These are phyloP conservation scores for Erigeron canadensis DNA, from an alignment of 129 eudicot species.

Conservation along the genomic window DNA sequence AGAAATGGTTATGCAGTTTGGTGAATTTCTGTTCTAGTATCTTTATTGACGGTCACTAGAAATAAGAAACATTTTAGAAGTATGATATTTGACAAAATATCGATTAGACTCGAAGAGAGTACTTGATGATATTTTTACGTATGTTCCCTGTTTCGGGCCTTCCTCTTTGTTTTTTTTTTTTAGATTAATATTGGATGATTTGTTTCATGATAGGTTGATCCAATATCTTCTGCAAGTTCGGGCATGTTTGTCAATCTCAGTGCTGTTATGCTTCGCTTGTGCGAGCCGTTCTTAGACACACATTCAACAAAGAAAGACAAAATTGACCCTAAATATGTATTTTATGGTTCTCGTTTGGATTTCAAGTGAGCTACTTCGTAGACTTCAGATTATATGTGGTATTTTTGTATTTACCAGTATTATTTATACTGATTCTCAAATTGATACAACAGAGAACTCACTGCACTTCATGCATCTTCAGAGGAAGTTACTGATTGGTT, in stretches of 20 bases:
- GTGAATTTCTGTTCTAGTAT: background rate
- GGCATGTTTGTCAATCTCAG: constrained; percentile 98
- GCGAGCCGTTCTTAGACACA: constrained; percentile 92
- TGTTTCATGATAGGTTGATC: constrained; percentile 70
- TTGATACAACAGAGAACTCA: constrained; percentile 52
- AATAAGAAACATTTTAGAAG: background rate
- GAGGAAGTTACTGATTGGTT: constrained; percentile 87
- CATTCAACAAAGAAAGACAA: constrained; percentile 81
- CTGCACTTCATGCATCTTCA: constrained; percentile 96
- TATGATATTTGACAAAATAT: background rate
- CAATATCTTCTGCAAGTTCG: constrained; percentile 89
- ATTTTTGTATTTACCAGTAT: constrained; percentile 4
- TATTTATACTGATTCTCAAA: constrained; percentile 9
- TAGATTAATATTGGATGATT: background rate
- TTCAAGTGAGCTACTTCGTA: constrained; percentile 52
- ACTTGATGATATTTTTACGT: background rate
- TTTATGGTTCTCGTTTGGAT: constrained; percentile 70
- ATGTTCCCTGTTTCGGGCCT: no score
- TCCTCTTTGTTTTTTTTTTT: background rate
- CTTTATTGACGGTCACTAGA: background rate
- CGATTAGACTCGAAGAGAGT: background rate
- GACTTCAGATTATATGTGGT: background rate
- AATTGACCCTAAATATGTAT: constrained; percentile 82
- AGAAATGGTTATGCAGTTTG: background rate
- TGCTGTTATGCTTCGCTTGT: constrained; percentile 90